Percentiles rank a stretch among this genome's conserved stretches.
These are phyloP conservation scores for Ephemerocybe angulata DNA, from an alignment of 768 basidiomycete species.

Conservation along the genomic window DNA sequence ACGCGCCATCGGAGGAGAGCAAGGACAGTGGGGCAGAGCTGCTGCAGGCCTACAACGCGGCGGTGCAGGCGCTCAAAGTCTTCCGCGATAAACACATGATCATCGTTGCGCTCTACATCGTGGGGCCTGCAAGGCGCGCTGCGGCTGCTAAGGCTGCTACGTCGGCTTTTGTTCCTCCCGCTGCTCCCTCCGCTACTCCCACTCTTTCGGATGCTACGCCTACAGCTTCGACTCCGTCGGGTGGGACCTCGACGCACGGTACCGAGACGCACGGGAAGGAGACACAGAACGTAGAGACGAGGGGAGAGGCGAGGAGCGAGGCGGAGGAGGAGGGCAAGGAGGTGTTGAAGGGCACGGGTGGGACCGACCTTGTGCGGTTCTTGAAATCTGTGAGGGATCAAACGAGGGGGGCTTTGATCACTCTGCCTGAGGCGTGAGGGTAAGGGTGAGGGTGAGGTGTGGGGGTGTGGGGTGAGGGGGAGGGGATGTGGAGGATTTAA, in stretches of 20 bases:
- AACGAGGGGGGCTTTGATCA: conserved; percentile 48
- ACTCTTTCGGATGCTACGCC: no score
- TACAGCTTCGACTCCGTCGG: no score
- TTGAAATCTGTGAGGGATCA: conserved; percentile 69
- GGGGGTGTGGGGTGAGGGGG: no score
- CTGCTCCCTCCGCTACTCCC: no score
- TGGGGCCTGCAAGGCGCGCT: conserved; percentile 56
- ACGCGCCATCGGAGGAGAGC: conserved; percentile 7
- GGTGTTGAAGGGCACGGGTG: conserved; percentile 66
- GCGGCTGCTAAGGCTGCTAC: conserved; percentile 3
- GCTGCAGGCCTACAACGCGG: conserved; percentile 57
- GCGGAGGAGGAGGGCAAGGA: conserved; percentile 21
- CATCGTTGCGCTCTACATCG: conserved; percentile 71
- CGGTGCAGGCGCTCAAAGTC: conserved; percentile 61
- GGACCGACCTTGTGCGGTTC: conserved; percentile 74
- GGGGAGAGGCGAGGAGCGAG: no score
- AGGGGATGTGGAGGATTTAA: no score
- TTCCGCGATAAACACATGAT: conserved; percentile 77
- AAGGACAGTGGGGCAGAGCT: conserved; percentile 24
- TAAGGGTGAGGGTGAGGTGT: no score
- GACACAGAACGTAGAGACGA: no score
- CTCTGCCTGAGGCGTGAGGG: no score
- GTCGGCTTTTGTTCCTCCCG: no score
- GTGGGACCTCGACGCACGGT: no score
- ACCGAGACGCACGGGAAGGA: no score